Evolutionary conservation across 768 basidiomycete genomes (phyloP).

Genomic region (Russula emetica): DNA sequence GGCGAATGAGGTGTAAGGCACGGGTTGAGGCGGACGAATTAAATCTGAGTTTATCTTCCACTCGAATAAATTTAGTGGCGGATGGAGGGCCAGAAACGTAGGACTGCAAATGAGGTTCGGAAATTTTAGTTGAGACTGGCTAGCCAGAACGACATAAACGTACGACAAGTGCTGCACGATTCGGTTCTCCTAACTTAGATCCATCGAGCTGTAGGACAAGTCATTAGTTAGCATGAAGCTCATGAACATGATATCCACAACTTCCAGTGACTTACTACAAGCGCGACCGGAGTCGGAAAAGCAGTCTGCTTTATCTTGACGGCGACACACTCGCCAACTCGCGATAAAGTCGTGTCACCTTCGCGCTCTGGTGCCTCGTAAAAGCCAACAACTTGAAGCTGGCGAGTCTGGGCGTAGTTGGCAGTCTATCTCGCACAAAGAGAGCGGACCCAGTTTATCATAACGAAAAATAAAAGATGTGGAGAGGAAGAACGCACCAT

Average conservation of each 20-base stretch:
- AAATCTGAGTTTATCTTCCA: constrained; percentile 4
- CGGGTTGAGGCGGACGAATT: constrained; percentile 37
- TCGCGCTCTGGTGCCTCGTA: constrained; percentile 69
- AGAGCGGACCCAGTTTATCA: not conserved
- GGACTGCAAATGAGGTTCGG: not conserved
- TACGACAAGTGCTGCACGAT: constrained; percentile 18
- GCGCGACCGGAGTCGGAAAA: constrained; percentile 59
- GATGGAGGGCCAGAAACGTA: constrained; percentile 2
- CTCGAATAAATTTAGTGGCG: not conserved
- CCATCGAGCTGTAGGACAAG: constrained; percentile 46
- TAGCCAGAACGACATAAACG: not conserved
- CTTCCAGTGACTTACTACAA: constrained; percentile 52
- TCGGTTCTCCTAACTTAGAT: constrained; percentile 12
- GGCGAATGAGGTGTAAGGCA: constrained; percentile 48
- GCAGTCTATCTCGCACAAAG: constrained; percentile 43
- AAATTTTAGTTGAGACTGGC: not conserved
- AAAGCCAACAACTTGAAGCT: constrained; percentile 60
- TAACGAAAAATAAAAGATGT: not conserved
- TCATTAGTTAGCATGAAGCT: constrained; percentile 42
- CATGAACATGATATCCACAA: not conserved
- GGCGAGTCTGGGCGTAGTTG: constrained; percentile 52
- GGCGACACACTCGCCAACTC: constrained; percentile 62
- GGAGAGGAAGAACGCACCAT: constrained; percentile 45
- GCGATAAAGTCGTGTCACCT: constrained; percentile 56
- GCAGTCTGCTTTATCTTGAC: constrained; percentile 46